Conservation (phyloP, 805 yeast species). For the Starmera amethionina region DNA sequence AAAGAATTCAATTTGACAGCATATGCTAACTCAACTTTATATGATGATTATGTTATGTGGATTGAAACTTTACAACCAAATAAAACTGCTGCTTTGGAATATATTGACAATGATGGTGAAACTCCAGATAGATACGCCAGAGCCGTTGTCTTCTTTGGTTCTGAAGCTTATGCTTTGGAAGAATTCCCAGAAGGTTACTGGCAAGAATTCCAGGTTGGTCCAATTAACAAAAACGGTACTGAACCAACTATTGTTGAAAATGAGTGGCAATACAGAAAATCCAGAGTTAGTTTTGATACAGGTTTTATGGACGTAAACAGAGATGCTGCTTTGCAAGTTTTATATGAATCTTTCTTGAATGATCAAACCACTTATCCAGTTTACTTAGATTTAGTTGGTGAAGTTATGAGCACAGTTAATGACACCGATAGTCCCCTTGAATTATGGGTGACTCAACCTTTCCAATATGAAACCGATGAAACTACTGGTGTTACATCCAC, state of each 20-base stretch:
- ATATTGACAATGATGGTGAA: conserved; percentile 1
- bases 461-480: background rate
- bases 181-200: background rate
- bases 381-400: background rate
- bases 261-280: background rate
- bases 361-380: background rate
- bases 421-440: background rate
- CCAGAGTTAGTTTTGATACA: background rate
- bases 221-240: background rate
- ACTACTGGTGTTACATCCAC: background rate
- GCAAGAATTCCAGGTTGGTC: background rate
- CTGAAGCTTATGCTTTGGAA: background rate
- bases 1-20: background rate
- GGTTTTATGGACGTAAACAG: background rate
- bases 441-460: background rate
- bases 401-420: background rate
- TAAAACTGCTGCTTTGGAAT: conserved; percentile 3
- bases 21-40: background rate
- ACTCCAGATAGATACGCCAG: conserved; percentile 1
- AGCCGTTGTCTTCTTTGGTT: background rate
- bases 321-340: background rate
- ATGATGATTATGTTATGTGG: background rate
- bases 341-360: background rate
- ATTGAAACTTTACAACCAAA: conserved; percentile 1
- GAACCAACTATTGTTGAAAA: background rate